Evolutionary conservation across 2,329 filamentous ascomycete species (phyloP).

Genomic region (Aspergillus jensenii): DNA sequence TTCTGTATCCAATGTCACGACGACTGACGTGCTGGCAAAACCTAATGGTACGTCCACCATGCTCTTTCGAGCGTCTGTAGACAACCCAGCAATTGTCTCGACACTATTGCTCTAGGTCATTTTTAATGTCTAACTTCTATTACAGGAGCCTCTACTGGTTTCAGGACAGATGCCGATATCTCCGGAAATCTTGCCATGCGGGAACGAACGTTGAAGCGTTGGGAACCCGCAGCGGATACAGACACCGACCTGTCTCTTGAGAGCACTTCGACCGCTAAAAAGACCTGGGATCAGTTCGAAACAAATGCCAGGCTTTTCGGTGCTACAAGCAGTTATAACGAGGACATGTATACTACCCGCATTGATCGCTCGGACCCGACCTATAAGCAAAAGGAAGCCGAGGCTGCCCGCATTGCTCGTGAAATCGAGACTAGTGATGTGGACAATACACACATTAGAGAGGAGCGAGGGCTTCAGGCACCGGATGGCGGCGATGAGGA

Average conservation of each 20-base stretch:
- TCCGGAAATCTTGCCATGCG: conserved; percentile 68
- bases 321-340: conserved; percentile 84
- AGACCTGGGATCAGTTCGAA: conserved; percentile 89
- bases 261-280: conserved; percentile 44
- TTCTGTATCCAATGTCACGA: conserved; percentile 53
- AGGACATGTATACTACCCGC: conserved; percentile 88
- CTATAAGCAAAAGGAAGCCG: conserved; percentile 74
- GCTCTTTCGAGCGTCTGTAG: background rate
- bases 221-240: conserved; percentile 68
- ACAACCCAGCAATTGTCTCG: background rate
- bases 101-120: background rate
- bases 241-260: conserved; percentile 72
- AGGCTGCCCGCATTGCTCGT: conserved; percentile 78
- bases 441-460: conserved; percentile 78
- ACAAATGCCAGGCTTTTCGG: conserved; percentile 87
- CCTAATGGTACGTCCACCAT: conserved; percentile 55
- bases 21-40: conserved; percentile 52
- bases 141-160: conserved; percentile 66
- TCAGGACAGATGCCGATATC: conserved; percentile 87
- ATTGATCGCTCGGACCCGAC: conserved; percentile 83
- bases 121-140: background rate
- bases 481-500: conserved; percentile 79
- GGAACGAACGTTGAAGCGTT: conserved; percentile 77
- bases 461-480: conserved; percentile 74
- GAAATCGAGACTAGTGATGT: conserved; percentile 81